Conservation (phyloP, 805 yeast genomes). For the Sugiyamaella americana region DNA sequence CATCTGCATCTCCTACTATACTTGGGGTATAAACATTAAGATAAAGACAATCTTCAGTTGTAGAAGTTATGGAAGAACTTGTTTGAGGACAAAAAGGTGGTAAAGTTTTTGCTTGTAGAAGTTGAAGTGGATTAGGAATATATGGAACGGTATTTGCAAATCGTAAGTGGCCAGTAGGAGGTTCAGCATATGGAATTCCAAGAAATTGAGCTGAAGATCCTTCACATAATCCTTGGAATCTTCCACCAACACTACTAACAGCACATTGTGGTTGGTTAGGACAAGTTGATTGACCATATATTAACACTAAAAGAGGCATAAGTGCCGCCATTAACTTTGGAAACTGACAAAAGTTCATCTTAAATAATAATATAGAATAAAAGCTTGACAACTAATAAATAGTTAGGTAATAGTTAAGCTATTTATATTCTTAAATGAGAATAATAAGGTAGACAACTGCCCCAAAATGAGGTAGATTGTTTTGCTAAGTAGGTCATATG, state of each 20-base stretch:
- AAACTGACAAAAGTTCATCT: neutral
- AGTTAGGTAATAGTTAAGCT: too few relatives aligned
- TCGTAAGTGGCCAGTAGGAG: constrained; percentile 27
- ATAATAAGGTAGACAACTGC: too few relatives aligned
- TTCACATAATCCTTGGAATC: neutral
- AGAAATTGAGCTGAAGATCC: neutral
- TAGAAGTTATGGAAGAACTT: neutral
- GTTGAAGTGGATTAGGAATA: constrained; percentile 11
- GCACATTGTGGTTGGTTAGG: neutral
- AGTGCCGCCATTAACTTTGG: neutral
- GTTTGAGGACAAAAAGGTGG: constrained; percentile 28
- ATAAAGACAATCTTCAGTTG: constrained; percentile 30
- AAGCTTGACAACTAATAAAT: too few relatives aligned
- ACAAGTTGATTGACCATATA: neutral
- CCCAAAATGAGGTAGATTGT: too few relatives aligned
- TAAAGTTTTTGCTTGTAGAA: constrained; percentile 20
- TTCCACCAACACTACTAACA: neutral
- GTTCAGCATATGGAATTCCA: constrained; percentile 30
- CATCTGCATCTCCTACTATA: constrained; percentile 18
- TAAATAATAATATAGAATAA: too few relatives aligned
- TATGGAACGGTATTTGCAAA: constrained; percentile 22
- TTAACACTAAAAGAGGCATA: neutral
- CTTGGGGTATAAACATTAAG: constrained; percentile 29
- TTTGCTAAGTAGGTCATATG: too few relatives aligned
- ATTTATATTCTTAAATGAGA: too few relatives aligned